A percentile compares a stretch with the other conserved stretches of the same genome.
Evolutionary conservation across 176 grass and related monocot genomes (phyloP).

Genomic region (Aegilops umbellulata): DNA sequence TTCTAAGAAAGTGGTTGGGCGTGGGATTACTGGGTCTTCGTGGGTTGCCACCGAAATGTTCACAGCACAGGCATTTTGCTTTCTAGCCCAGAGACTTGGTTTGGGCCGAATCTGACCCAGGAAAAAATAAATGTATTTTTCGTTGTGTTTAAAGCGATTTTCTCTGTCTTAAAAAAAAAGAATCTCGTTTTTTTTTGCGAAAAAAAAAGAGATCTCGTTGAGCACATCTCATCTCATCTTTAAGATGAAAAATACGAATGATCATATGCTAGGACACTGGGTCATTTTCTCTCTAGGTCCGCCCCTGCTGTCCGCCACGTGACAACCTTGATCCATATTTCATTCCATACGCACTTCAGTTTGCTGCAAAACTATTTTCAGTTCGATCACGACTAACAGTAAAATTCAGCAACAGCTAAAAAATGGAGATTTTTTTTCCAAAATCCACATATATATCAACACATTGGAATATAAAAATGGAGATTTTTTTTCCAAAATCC

Average conservation of each 20-base stretch:
- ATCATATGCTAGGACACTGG: no score
- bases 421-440: background rate
- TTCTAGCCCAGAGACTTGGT: background rate
- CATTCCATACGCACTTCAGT: background rate
- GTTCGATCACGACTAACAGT: background rate
- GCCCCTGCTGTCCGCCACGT: no score
- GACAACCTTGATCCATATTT: background rate
- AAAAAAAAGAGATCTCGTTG: background rate
- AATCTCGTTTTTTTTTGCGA: no score
- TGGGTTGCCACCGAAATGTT: background rate
- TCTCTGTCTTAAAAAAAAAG: background rate
- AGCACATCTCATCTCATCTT: background rate
- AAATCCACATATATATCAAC: constrained; percentile 11
- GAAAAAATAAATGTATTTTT: background rate
- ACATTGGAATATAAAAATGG: no score
- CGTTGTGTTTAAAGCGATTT: background rate
- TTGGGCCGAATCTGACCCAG: background rate
- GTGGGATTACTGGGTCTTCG: background rate
- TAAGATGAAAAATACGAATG: no score
- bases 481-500: background rate
- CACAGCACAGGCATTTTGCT: background rate
- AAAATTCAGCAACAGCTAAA: background rate
- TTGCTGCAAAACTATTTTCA: background rate
- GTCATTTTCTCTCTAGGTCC: no score
- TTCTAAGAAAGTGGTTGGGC: background rate